These are phyloP conservation scores for Umbelopsis ramanniana DNA, from an alignment of 192 early-diverging fungal species.

Conservation along the genomic window DNA sequence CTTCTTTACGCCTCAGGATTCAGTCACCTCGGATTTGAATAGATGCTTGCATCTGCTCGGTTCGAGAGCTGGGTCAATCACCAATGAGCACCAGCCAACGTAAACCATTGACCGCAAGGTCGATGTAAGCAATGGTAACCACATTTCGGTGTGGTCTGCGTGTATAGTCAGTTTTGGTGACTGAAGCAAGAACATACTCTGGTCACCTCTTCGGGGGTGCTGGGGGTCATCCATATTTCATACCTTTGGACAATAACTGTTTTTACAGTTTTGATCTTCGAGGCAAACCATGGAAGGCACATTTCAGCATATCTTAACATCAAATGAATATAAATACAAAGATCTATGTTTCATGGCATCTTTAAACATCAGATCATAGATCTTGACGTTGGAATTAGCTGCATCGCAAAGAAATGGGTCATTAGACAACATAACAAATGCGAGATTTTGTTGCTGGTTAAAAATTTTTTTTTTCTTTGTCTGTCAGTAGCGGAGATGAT, in stretches of 20 bases:
- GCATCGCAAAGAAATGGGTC: too few species aligned
- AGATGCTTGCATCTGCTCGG: constrained; percentile 4
- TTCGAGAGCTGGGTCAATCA: constrained; percentile 19
- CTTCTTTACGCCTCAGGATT: constrained; percentile 22
- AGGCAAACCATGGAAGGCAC: constrained; percentile 21
- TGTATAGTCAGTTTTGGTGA: constrained; percentile 25
- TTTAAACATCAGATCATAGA: background rate
- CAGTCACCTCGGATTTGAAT: background rate
- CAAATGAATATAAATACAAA: background rate
- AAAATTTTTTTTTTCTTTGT: background rate
- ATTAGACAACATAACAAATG: too few species aligned
- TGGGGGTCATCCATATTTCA: constrained; percentile 23
- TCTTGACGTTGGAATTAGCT: background rate
- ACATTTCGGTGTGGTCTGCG: constrained; percentile 15
- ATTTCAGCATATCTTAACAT: background rate
- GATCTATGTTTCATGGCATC: too few species aligned
- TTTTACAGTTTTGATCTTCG: constrained; percentile 26
- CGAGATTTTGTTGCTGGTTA: too few species aligned
- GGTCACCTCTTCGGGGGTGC: constrained; percentile 5
- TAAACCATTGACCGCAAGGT: background rate
- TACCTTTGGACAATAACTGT: constrained; percentile 23
- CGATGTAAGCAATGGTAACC: background rate
- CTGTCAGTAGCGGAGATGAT: too few species aligned
- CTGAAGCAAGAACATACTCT: constrained; percentile 18
- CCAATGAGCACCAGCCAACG: constrained; percentile 18